Percentiles rank a stretch among this genome's conserved stretches.
Conservation (phyloP, 1,284 basidiomycete genomes). For the Cryptococcus floricola region DNA sequence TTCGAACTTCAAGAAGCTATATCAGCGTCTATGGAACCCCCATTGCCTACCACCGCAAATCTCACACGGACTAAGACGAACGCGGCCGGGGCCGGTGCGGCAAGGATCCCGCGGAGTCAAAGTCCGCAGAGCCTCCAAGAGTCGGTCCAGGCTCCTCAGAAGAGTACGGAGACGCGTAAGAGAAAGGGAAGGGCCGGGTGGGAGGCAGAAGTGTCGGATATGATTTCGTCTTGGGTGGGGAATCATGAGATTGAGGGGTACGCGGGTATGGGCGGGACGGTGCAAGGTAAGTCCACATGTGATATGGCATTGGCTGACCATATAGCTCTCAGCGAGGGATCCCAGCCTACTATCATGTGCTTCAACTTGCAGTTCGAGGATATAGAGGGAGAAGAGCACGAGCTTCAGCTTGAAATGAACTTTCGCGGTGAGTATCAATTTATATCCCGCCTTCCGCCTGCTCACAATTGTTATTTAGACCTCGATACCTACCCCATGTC, state of each 20-base stretch:
- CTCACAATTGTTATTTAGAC: slow-evolving; percentile 2
- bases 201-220: too few species aligned
- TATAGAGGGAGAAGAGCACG: slow-evolving; percentile 14
- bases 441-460: neutral
- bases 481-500: slow-evolving; percentile 13
- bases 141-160: too few species aligned
- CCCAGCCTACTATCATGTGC: slow-evolving; percentile 11
- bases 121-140: too few species aligned
- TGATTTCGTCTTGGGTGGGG: too few species aligned
- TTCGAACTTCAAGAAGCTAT: too few species aligned
- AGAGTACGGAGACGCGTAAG: too few species aligned
- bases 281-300: slow-evolving; percentile 10
- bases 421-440: slow-evolving; percentile 14
- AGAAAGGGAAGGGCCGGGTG: too few species aligned
- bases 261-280: slow-evolving; percentile 18
- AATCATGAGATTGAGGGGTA: slow-evolving; percentile 17
- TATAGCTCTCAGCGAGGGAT: slow-evolving; percentile 9
- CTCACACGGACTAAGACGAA: too few species aligned
- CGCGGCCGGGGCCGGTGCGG: too few species aligned
- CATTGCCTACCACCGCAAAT: too few species aligned
- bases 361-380: slow-evolving; percentile 22
- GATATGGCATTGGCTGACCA: neutral
- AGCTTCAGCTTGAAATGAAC: slow-evolving; percentile 9
- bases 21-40: too few species aligned
- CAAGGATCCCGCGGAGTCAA: too few species aligned